Evolutionary conservation across 2,329 filamentous ascomycete genomes (phyloP), one percentile per base, ranked within the genome.

Genomic region (Dactylellina leptospora): DNA sequence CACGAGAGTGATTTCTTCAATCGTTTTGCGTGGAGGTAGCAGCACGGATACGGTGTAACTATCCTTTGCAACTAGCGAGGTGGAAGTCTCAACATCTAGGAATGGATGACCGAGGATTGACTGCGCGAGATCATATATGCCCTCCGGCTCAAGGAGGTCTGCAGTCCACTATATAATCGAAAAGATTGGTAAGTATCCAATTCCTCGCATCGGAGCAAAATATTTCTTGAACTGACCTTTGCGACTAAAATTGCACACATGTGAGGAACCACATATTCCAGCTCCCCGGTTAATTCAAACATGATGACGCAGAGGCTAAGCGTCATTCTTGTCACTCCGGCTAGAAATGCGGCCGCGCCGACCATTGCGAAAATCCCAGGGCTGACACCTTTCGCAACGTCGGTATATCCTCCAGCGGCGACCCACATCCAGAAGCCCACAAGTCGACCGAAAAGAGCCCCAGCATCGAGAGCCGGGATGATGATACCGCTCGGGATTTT

Each of bases 291-390:
- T 5, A 87, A 80, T 76, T 85, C 85, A 77, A 87, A 86, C 84
- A 87, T 86, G 77, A 87, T 85, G 38, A 87, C 85, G 6, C 83
- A 82, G 4, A 87, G 80, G 1, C 82, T 84, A 8, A 86, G 83
- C 0, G 85, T 86, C 85, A 86, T 86, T 36, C 85, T 80, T 9
- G 82, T 83, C 1, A 87, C 84, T 4, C 85, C 85, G 0, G 85
- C 85, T 0, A 87, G 81, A 75, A 87, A 87, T 0, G 85, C 84
- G 2, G 83, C 84, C 0, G 85, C 82, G 1, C 85, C 85, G 8
- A 87, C 84, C 83, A 87, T 85, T 60, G 85, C 85, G 76, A 86
- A 86, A 56, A 87, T 85, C 1, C 85, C 84, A 0, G 85, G 85
- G 1, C 83, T 84, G 16, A 85, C 84, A 5, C 75, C 50, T 23